These are phyloP conservation scores for Tetragonia tetragonoides DNA, from an alignment of 148 eudicot genomes.

Conservation along the genomic window DNA sequence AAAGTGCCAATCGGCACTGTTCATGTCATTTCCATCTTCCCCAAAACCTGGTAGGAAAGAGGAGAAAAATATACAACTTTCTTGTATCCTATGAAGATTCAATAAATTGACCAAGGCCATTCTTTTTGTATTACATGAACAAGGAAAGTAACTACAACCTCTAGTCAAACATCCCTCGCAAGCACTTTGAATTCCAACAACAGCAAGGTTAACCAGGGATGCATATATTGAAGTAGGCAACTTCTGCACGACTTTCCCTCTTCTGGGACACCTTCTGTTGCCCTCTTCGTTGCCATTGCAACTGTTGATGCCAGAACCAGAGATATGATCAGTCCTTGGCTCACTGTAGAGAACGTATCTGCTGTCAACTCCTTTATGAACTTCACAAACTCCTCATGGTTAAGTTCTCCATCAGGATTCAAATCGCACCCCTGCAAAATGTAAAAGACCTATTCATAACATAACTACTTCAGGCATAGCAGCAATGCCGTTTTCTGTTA, in stretches of 20 bases:
- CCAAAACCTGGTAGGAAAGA: no score
- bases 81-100: no score
- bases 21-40: no score
- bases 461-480: background rate
- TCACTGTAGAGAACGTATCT: conserved; percentile 54
- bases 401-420: conserved; percentile 60
- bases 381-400: conserved; percentile 68
- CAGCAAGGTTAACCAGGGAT: conserved; percentile 65
- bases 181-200: conserved; percentile 55
- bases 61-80: no score
- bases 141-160: no score
- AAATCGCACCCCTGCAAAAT: conserved; percentile 60
- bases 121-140: no score
- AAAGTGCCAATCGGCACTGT: no score
- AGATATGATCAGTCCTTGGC: conserved; percentile 77
- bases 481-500: background rate
- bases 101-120: no score
- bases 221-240: conserved; percentile 82
- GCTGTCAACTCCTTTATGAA: conserved; percentile 53
- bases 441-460: background rate
- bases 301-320: conserved; percentile 72
- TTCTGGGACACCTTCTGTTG: conserved; percentile 75
- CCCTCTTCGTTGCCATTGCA: conserved; percentile 76
- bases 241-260: conserved; percentile 76
- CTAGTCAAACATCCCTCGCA: conserved; percentile 16